phyloP scores from a whole-genome alignment of 768 basidiomycete species.

The Collybiopsis confluens region DNA sequence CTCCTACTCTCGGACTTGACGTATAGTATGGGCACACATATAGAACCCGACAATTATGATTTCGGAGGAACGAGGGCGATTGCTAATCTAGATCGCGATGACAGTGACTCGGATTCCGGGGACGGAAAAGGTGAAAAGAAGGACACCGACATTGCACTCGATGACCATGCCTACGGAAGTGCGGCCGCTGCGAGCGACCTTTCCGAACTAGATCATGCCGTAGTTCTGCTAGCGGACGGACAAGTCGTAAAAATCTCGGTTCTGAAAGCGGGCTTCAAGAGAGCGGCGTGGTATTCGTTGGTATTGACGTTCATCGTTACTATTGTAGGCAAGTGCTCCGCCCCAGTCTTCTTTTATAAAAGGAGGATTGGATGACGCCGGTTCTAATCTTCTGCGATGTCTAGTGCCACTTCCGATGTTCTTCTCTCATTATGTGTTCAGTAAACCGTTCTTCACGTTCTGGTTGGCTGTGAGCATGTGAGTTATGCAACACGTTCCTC shows the following conservation, averaged over 20 bases:
- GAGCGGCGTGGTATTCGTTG: constrained; percentile 28
- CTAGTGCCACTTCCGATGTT: constrained; percentile 33
- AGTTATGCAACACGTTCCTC: too few species aligned
- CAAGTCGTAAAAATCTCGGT: constrained; percentile 12
- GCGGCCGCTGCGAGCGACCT: too few species aligned
- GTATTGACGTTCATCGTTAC: constrained; percentile 28
- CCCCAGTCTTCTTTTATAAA: background rate
- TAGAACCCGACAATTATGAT: constrained; percentile 33
- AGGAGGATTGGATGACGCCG: background rate
- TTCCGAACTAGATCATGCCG: constrained; percentile 4
- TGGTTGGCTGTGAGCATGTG: constrained; percentile 37
- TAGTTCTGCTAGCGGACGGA: background rate
- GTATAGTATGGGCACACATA: background rate
- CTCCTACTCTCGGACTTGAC: background rate
- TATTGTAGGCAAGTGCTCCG: constrained; percentile 25
- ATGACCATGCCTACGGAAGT: background rate
- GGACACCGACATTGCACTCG: background rate
- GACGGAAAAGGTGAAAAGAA: constrained; percentile 15
- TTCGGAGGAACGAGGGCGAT: constrained; percentile 33
- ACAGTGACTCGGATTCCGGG: background rate
- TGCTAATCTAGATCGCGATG: constrained; percentile 21
- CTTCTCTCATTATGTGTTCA: constrained; percentile 33
- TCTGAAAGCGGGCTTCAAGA: constrained; percentile 26
- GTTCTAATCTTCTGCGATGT: background rate
- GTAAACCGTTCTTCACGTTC: constrained; percentile 29